Percentiles rank a stretch among this genome's conserved stretches.
Conservation (phyloP, 1,284 basidiomycete species). For the Sanghuangporus sanghuang region DNA sequence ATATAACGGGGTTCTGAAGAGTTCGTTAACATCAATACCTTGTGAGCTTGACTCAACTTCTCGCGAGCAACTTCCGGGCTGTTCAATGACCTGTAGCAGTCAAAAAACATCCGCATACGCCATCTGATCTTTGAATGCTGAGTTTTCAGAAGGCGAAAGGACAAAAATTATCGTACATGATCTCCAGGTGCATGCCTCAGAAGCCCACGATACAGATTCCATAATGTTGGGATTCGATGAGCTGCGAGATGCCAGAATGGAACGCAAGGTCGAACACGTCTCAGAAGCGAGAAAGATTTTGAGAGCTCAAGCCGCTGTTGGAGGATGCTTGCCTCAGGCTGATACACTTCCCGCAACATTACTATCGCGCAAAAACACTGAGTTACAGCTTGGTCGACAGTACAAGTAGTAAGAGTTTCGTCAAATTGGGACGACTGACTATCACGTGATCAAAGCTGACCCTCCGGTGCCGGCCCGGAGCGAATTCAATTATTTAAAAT, state of each 20-base stretch:
- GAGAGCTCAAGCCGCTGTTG: conserved; percentile 5
- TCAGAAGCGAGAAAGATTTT: conserved; percentile 41
- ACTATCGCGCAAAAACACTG: neutral
- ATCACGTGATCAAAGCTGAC: too few species aligned
- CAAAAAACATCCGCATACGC: conserved; percentile 52
- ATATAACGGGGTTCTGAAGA: neutral
- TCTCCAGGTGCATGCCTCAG: conserved; percentile 49
- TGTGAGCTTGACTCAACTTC: conserved; percentile 47
- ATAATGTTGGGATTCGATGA: conserved; percentile 73
- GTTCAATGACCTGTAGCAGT: conserved; percentile 43
- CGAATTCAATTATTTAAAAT: too few species aligned
- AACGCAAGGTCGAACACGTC: conserved; percentile 51
- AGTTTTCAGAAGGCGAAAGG: conserved; percentile 8
- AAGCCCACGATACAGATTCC: conserved; percentile 69
- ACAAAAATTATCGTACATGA: conserved; percentile 38
- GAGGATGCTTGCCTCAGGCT: neutral
- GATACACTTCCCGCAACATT: neutral
- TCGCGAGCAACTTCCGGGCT: conserved; percentile 40
- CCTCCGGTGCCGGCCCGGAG: too few species aligned
- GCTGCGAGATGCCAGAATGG: conserved; percentile 68
- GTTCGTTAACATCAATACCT: conserved; percentile 31
- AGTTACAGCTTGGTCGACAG: too few species aligned
- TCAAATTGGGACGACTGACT: too few species aligned
- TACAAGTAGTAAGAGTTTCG: too few species aligned
- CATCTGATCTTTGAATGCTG: conserved; percentile 43